These are phyloP conservation scores for Didymella segeticola DNA, from an alignment of 2,329 filamentous ascomycete genomes.

Conservation along the genomic window DNA sequence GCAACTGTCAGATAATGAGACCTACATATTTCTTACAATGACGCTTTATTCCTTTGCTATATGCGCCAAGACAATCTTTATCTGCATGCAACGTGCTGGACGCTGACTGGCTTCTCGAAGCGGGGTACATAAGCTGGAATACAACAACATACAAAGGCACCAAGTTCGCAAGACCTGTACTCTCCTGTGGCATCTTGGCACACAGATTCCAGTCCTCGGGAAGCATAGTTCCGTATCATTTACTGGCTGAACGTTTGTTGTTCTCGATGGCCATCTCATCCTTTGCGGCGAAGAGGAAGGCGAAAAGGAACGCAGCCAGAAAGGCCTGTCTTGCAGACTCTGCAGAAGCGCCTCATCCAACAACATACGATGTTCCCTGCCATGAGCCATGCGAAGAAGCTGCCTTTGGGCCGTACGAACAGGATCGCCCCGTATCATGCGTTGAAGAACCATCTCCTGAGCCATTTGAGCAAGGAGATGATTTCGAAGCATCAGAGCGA, in stretches of 20 bases:
- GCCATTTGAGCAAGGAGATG: not conserved
- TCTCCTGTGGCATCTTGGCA: not conserved
- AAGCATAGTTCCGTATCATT: not conserved
- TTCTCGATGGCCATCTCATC: not conserved
- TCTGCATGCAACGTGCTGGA: constrained; percentile 2
- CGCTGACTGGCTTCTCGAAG: not conserved
- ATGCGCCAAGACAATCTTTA: not conserved
- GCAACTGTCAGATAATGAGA: no score
- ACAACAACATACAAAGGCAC: not conserved
- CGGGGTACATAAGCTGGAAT: not conserved
- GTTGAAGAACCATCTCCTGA: no score
- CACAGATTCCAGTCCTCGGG: not conserved
- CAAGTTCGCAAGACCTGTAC: not conserved
- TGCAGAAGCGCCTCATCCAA: not conserved
- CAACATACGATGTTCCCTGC: not conserved
- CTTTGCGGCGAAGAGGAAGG: not conserved
- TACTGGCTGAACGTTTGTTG: not conserved
- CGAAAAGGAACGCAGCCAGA: not conserved
- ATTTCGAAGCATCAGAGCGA: not conserved
- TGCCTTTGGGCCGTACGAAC: not conserved
- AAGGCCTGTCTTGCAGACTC: not conserved
- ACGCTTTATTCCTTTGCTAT: not conserved
- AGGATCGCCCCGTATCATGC: not conserved
- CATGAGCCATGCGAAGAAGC: not conserved
- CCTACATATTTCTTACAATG: not conserved